These are phyloP conservation scores for Metarhizium guizhouense DNA, from an alignment of 2,329 filamentous ascomycete species.

Conservation along the genomic window DNA sequence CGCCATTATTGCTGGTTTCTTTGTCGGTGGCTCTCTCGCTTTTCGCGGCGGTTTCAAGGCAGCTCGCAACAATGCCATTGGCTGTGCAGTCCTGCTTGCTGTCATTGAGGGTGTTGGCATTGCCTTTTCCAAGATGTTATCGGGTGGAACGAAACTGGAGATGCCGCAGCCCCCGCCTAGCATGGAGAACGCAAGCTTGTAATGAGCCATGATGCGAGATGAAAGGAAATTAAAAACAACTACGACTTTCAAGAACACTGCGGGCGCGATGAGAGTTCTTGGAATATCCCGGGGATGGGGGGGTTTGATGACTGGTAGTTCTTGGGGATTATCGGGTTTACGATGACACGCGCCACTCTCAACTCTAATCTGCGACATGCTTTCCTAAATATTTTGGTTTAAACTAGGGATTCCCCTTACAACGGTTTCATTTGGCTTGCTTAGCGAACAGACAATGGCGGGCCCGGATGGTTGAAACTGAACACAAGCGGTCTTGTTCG, in stretches of 20 bases:
- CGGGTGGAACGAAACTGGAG: slow-evolving; percentile 78
- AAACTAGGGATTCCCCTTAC: not conserved
- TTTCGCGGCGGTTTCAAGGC: slow-evolving; percentile 87
- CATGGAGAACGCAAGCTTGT: slow-evolving; percentile 19
- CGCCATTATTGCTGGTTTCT: slow-evolving; percentile 94
- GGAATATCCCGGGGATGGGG: not conserved
- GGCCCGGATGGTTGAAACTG: not conserved
- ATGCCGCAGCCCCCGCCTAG: slow-evolving; percentile 28
- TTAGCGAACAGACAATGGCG: not conserved
- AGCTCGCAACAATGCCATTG: slow-evolving; percentile 90
- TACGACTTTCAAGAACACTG: not conserved
- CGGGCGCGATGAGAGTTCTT: not conserved
- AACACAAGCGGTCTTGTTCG: not conserved
- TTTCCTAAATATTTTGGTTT: slow-evolving; percentile 12
- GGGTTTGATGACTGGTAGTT: not conserved
- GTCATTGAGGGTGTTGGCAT: slow-evolving; percentile 98
- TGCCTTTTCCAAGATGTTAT: slow-evolving; percentile 89
- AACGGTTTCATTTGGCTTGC: not conserved
- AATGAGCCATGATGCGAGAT: not conserved
- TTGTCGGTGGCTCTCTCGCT: slow-evolving; percentile 86
- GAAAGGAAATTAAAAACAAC: not conserved
- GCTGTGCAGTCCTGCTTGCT: slow-evolving; percentile 85
- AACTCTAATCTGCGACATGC: not conserved
- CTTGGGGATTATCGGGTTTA: not conserved
- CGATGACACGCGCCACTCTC: not conserved